phyloP scores from a whole-genome alignment of 805 yeast genomes.

The Candida easanensis region DNA sequence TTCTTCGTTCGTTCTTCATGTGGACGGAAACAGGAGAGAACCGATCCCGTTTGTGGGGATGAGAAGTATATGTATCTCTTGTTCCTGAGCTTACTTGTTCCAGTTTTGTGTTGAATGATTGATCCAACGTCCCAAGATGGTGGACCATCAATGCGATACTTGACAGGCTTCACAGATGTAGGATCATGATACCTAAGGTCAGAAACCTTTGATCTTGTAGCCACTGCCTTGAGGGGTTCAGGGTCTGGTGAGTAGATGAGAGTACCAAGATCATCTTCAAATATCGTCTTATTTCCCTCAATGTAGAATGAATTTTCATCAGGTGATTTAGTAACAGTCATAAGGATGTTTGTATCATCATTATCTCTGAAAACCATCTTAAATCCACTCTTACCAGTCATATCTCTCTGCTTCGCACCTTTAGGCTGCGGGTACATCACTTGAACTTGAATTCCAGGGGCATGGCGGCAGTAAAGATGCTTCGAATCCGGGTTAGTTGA shows the following conservation, averaged over 20 bases:
- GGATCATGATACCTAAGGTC: slow-evolving; percentile 2
- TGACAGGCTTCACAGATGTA: slow-evolving; percentile 14
- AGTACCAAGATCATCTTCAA: slow-evolving; percentile 15
- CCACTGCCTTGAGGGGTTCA: neutral
- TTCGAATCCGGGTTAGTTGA: slow-evolving; percentile 65
- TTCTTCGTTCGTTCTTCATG: slow-evolving; percentile 36
- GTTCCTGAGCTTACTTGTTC: slow-evolving; percentile 18
- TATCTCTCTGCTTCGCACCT: slow-evolving; percentile 1
- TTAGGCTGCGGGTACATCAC: slow-evolving; percentile 14
- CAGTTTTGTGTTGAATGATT: slow-evolving; percentile 37
- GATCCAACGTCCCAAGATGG: slow-evolving; percentile 42
- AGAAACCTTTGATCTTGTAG: neutral
- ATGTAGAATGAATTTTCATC: slow-evolving; percentile 14
- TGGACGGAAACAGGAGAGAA: slow-evolving; percentile 34
- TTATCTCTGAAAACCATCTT: slow-evolving; percentile 29
- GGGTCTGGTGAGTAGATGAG: slow-evolving; percentile 1
- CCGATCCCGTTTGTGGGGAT: slow-evolving; percentile 27
- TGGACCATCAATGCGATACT: slow-evolving; percentile 23
- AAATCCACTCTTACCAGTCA: slow-evolving; percentile 29
- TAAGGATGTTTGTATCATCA: slow-evolving; percentile 7
- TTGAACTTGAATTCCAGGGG: slow-evolving; percentile 57
- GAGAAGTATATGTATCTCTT: slow-evolving; percentile 32
- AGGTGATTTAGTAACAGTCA: slow-evolving; percentile 16
- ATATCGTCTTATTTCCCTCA: slow-evolving; percentile 12
- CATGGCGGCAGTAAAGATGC: slow-evolving; percentile 57